A percentile compares a stretch with the other conserved stretches of the same genome.
Conservation (phyloP, 768 basidiomycete genomes). For the Hydnomerulius pinastri region DNA sequence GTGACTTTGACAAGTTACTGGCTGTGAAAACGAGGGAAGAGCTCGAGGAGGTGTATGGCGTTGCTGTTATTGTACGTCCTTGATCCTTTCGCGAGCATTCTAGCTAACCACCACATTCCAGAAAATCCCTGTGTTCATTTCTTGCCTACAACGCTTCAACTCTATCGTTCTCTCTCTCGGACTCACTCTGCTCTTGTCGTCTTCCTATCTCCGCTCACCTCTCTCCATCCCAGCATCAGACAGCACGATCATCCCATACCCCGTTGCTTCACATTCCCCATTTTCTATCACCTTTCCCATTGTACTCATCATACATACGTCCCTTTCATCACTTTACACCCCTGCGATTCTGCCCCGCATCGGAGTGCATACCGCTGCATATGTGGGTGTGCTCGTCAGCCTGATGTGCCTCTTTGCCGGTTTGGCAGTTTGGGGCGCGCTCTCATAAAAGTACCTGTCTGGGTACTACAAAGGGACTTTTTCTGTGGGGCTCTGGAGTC, state of each 20-base stretch:
- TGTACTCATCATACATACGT: conserved; percentile 49
- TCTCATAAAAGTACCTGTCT: conserved; percentile 41
- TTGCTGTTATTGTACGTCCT: conserved; percentile 74
- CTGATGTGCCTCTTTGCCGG: conserved; percentile 74
- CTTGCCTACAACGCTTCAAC: conserved; percentile 75
- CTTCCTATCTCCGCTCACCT: conserved; percentile 60
- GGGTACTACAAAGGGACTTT: too few relatives aligned
- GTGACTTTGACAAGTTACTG: conserved; percentile 67
- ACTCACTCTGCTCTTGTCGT: conserved; percentile 51
- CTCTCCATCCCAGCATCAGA: conserved; percentile 35
- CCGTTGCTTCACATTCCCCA: conserved; percentile 32
- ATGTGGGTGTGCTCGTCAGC: conserved; percentile 64
- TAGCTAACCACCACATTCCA: conserved; percentile 27
- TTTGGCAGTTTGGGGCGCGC: conserved; percentile 69
- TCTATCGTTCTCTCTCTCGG: conserved; percentile 71
- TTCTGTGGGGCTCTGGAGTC: too few relatives aligned
- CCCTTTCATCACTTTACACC: conserved; percentile 65
- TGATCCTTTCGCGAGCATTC: neutral
- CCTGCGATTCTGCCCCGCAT: conserved; percentile 67
- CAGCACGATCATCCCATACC: conserved; percentile 14
- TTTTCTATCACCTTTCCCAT: conserved; percentile 44
- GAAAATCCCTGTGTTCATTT: conserved; percentile 79
- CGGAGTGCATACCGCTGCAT: conserved; percentile 77
- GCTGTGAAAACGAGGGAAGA: conserved; percentile 69
- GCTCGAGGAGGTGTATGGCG: conserved; percentile 75